Base-by-base conservation (phyloP, 2,329 filamentous ascomycete species). In the Epicoccum nigrum region DNA sequence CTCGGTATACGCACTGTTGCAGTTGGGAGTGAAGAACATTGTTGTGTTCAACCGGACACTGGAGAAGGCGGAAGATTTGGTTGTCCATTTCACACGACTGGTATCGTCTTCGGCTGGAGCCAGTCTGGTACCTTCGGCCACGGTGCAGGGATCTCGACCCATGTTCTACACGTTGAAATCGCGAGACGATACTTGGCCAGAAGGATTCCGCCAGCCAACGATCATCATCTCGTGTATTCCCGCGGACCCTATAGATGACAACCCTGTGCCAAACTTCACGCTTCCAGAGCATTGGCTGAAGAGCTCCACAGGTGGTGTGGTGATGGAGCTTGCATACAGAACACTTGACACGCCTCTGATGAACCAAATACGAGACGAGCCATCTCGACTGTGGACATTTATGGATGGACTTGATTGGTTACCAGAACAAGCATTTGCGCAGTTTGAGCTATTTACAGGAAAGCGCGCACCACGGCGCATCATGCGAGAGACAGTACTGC, bases 381-480 rank as follows among this genome's bases (percentile, higher is more conserved):
- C 83, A 16, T 76, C 84, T 47, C 76, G 81, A 57, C 81, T 88
- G 32, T 92, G 88, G 88, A 86, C 91, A 0, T 80, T 88, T 15
- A 83, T 92, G 71, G 87, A 92, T 63, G 89, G 89, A 0, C 75
- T 92, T 11, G 88, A 92, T 61, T 79, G 92, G 38, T 72, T 93
- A 12, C 87, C 87, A 0, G 89, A 92, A 68, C 89, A 92, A 67
- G 89, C 87, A 0, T 89, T 89, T 71, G 88, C 89, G 1, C 89
- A 92, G 63, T 93, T 92, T 64, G 89, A 93, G 71, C 73, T 92
- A 2, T 90, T 92, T 68, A 92, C 89, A 0, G 89, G 88, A 0
- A 79, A 87, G 38, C 82, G 86, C 69, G 87, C 88, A 13, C 88
- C 88, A 2, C 81, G 88, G 20, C 76, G 83, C 35, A 71, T 88